These are phyloP conservation scores for Aethionema arabicum DNA, from an alignment of 345 rosid genomes.

Conservation along the genomic window DNA sequence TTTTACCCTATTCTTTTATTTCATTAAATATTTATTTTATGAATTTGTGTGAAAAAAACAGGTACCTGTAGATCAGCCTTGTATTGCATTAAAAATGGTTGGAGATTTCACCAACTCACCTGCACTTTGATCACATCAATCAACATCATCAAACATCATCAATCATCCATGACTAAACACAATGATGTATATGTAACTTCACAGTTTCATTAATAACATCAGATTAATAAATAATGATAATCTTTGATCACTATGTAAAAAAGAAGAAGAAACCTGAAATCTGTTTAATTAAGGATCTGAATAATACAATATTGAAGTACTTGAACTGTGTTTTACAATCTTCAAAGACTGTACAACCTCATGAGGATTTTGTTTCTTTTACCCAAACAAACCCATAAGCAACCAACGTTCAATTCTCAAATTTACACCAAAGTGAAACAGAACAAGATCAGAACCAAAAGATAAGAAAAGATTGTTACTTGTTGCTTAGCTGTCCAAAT, in stretches of 20 bases:
- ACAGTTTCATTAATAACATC: no score
- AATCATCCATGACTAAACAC: no score
- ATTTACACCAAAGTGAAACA: constrained; percentile 28
- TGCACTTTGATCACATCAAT: constrained; percentile 32
- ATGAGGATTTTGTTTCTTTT: constrained; percentile 19
- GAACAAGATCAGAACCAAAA: not conserved
- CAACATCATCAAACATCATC: no score
- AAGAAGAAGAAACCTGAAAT: not conserved
- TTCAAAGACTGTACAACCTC: constrained; percentile 34
- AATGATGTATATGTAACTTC: no score
- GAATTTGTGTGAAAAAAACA: constrained; percentile 24
- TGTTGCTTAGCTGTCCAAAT: constrained; percentile 2
- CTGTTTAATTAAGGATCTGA: not conserved
- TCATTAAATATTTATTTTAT: not conserved
- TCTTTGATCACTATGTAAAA: no score
- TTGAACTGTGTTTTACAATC: constrained; percentile 28
- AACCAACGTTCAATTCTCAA: constrained; percentile 28
- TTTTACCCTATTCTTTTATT: constrained; percentile 4
- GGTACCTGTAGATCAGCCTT: constrained; percentile 94
- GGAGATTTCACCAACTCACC: constrained; percentile 69
- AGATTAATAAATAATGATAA: no score
- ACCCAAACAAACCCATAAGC: constrained; percentile 31
- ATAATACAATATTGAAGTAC: constrained; percentile 16
- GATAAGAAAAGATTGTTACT: constrained; percentile 1
- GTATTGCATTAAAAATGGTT: constrained; percentile 76